Conservation (phyloP, 768 basidiomycete species). For the Pisolithus tinctorius region DNA sequence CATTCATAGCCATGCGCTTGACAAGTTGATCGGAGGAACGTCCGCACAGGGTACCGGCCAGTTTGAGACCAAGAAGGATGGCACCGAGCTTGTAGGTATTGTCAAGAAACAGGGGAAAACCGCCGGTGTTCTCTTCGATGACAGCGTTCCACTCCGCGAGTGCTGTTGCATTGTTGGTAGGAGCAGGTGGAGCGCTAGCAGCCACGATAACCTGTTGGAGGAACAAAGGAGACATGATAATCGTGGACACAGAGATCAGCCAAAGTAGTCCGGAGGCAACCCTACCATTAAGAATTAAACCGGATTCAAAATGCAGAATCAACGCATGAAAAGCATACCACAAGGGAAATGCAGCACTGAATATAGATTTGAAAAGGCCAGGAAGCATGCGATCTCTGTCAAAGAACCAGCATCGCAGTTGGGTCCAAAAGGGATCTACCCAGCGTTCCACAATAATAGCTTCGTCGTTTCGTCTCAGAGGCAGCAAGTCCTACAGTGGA, state of each 20-base stretch:
- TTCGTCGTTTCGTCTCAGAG: constrained; percentile 20
- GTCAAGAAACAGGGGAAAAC: constrained; percentile 22
- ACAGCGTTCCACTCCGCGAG: constrained; percentile 14
- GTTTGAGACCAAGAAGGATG: constrained; percentile 20
- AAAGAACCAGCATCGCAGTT: constrained; percentile 14
- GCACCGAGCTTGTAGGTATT: constrained; percentile 18
- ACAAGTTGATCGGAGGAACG: constrained; percentile 24
- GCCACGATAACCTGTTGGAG: constrained; percentile 24
- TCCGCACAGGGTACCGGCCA: constrained; percentile 19
- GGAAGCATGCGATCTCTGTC: constrained; percentile 11
- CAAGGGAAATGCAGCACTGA: constrained; percentile 8
- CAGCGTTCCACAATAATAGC: constrained; percentile 18
- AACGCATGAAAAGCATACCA: constrained; percentile 8
- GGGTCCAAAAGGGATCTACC: constrained; percentile 19
- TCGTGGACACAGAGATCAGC: constrained; percentile 18
- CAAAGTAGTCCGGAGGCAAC: constrained; percentile 22
- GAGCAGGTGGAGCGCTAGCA: constrained; percentile 12
- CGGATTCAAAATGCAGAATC: background rate
- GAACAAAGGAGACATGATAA: constrained; percentile 18
- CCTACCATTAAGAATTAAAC: constrained; percentile 8
- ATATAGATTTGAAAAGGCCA: constrained; percentile 12
- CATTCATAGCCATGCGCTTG: constrained; percentile 21
- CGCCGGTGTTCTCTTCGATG: constrained; percentile 20
- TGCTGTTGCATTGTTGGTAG: constrained; percentile 13
- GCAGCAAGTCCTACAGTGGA: constrained; percentile 17